Percentiles rank a stretch among this genome's conserved stretches.
Evolutionary conservation across 2,329 filamentous ascomycete species (phyloP).

Genomic region (Teratosphaeria destructans): DNA sequence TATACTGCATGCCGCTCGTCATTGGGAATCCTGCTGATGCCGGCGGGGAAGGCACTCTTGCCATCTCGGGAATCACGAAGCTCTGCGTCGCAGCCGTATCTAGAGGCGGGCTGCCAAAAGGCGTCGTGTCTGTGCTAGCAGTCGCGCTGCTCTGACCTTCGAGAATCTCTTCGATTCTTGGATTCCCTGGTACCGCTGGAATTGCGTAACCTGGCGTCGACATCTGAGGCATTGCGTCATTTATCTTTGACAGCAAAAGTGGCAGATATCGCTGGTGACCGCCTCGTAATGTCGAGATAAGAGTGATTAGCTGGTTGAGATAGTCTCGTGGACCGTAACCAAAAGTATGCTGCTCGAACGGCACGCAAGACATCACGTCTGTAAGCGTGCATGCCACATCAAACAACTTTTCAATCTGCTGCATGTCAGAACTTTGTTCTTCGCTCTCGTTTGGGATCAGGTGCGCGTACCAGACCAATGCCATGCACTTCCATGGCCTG

Average conservation of each 20-base stretch:
- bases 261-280: constrained; percentile 69
- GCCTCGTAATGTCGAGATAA: constrained; percentile 60
- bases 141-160: constrained; percentile 21
- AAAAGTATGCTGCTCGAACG: constrained; percentile 48
- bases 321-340: constrained; percentile 60
- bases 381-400: constrained; percentile 64
- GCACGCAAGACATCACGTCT: constrained; percentile 58
- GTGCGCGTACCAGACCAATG: constrained; percentile 54
- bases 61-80: constrained; percentile 1
- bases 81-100: constrained; percentile 2
- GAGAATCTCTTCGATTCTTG: constrained; percentile 20
- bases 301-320: constrained; percentile 56
- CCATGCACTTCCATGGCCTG: constrained; percentile 66
- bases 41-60: background rate
- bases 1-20: constrained; percentile 1
- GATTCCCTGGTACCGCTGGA: constrained; percentile 13
- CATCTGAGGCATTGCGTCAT: constrained; percentile 39
- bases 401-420: constrained; percentile 66
- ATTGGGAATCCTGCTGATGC: constrained; percentile 1
- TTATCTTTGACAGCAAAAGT: constrained; percentile 64
- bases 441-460: background rate
- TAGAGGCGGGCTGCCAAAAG: constrained; percentile 19
- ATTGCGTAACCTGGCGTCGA: constrained; percentile 18
- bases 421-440: constrained; percentile 1
- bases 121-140: constrained; percentile 18